Base-by-base conservation (phyloP, 495 filamentous ascomycete species). In the Chaetomium tenue region DNA sequence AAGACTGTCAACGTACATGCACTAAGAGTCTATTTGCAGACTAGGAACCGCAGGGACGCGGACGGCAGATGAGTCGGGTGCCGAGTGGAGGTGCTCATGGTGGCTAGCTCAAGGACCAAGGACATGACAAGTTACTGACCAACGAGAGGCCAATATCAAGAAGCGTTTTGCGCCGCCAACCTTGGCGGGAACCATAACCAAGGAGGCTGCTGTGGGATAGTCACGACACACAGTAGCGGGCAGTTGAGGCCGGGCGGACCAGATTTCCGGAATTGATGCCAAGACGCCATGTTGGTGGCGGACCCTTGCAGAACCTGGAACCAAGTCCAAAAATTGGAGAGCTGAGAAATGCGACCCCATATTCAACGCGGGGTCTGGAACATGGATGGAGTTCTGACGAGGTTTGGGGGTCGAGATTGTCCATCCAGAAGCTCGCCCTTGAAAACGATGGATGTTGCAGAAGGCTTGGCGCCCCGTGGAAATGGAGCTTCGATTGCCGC, bases 281-380 rank as follows among this genome's bases (percentile, higher is more conserved):
- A 58, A 42, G 37, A 40, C 4, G 16, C 28, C 16, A n/a, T 28
- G 11, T 20, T 28, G 16, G 28, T 13, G 22, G 28, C 28, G 53
- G 37, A 56, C 12, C 28, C 28, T 23, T 47, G 16, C 3, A 5
- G 18, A 47, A 9, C 18, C 15, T 22, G 37, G 5, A 37, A 37
- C 8, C 8, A 6, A 12, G 33, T 3, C 25, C 15, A 23, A 22
- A 50, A 11, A 20, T 11, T 42, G 55, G 33, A 46, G 55, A 9
- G 11, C 9, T 25, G n/a, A 16, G 13, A 42, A 26, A 23, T 20
- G 16, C 56, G 20, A 44, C 20, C 15, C 20, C 20, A 18, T 20
- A 18, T 44, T n/a, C 5, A 26, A 44, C 37, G 56, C 56, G 56
- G 56, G 56, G 37, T 46, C 44, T 16, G 26, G 22, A 30, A 46